A percentile compares a stretch with the other conserved stretches of the same genome.
phyloP scores from a whole-genome alignment of 192 early-diverging fungal genomes.

The Mortierella hygrophila region DNA sequence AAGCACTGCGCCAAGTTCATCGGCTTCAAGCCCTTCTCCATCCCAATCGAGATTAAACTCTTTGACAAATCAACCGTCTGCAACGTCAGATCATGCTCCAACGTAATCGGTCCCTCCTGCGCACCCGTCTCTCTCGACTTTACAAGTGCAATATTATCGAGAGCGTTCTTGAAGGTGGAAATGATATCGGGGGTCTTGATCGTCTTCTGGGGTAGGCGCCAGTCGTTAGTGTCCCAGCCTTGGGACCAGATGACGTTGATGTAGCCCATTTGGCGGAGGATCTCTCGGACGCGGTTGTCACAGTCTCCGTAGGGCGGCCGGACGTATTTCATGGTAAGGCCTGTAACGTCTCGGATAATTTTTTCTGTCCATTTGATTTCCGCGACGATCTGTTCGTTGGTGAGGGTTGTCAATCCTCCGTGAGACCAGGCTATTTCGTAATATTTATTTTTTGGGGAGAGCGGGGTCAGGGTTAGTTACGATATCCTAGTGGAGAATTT shows the following conservation, averaged over 20 bases:
- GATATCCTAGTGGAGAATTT: too few relatives aligned
- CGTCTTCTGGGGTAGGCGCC: slow-evolving; percentile 54
- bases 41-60: slow-evolving; percentile 36
- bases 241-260: slow-evolving; percentile 61
- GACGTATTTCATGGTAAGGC: slow-evolving; percentile 65
- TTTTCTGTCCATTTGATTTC: slow-evolving; percentile 68
- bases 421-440: slow-evolving; percentile 73
- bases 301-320: slow-evolving; percentile 73
- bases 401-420: slow-evolving; percentile 63
- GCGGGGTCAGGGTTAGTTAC: not conserved
- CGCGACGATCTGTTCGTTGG: slow-evolving; percentile 72
- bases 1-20: slow-evolving; percentile 46
- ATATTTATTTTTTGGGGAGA: not conserved
- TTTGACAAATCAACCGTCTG: slow-evolving; percentile 59
- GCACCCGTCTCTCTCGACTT: slow-evolving; percentile 12
- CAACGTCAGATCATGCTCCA: slow-evolving; percentile 63
- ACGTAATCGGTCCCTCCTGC: slow-evolving; percentile 56
- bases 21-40: slow-evolving; percentile 24
- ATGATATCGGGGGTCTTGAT: slow-evolving; percentile 23
- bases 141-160: slow-evolving; percentile 42
- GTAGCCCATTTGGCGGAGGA: slow-evolving; percentile 67
- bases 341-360: slow-evolving; percentile 67
- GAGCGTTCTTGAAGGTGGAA: slow-evolving; percentile 33
- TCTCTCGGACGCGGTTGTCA: slow-evolving; percentile 73
- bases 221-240: slow-evolving; percentile 67